Evolutionary conservation across 257 asterid species (phyloP).

Genomic region (Coffea eugenioides): DNA sequence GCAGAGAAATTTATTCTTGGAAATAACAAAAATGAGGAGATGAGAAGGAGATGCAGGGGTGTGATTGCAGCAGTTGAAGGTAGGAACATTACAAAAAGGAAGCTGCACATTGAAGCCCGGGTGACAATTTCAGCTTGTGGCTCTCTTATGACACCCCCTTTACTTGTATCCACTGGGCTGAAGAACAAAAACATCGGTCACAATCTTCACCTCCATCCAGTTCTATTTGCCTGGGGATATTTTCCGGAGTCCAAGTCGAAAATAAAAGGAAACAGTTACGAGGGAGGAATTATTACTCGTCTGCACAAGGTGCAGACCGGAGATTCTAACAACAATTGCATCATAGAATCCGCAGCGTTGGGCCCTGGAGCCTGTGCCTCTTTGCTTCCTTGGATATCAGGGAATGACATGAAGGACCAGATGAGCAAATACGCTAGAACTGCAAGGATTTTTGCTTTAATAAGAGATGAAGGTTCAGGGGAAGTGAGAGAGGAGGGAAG

Average conservation of each 20-base stretch:
- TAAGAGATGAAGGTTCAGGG: constrained; percentile 68
- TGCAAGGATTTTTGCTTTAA: constrained; percentile 52
- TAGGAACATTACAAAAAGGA: constrained; percentile 28
- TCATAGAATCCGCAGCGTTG: constrained; percentile 56
- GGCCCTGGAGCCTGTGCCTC: constrained; percentile 71
- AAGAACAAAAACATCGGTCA: constrained; percentile 69
- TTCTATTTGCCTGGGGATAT: constrained; percentile 76
- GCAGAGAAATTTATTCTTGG: constrained; percentile 57
- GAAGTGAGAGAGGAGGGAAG: constrained; percentile 52
- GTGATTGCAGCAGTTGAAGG: constrained; percentile 50
- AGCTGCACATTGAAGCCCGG: constrained; percentile 52
- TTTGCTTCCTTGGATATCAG: constrained; percentile 68
- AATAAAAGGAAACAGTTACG: constrained; percentile 53
- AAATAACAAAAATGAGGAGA: constrained; percentile 17
- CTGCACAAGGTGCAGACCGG: constrained; percentile 60
- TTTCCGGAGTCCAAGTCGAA: constrained; percentile 58
- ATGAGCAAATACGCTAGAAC: constrained; percentile 69
- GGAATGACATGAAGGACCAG: constrained; percentile 50
- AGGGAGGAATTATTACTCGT: constrained; percentile 84
- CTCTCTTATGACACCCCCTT: constrained; percentile 76
- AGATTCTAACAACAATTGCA: constrained; percentile 39
- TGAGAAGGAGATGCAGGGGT: constrained; percentile 57
- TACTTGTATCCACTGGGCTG: constrained; percentile 67
- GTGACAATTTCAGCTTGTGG: constrained; percentile 74
- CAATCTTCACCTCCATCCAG: constrained; percentile 89